These are phyloP conservation scores for Kwoniella heveanensis DNA, from an alignment of 768 basidiomycete species.

Conservation along the genomic window DNA sequence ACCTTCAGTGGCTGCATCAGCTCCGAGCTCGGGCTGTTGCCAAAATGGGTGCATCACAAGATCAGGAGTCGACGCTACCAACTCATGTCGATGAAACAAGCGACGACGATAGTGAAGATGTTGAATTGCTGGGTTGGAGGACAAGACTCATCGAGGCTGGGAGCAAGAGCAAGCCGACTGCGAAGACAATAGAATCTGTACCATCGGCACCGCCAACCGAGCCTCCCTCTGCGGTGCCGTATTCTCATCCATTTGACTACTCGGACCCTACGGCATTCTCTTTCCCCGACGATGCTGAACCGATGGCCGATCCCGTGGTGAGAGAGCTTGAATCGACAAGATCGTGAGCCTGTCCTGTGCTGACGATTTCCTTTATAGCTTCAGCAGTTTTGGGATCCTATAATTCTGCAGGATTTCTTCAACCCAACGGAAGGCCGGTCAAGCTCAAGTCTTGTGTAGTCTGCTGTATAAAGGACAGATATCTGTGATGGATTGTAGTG, in stretches of 20 bases:
- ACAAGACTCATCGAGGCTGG: not conserved
- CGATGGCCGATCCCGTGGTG: too few species aligned
- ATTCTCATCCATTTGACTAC: too few species aligned
- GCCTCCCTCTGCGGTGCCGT: too few species aligned
- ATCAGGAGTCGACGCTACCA: not conserved
- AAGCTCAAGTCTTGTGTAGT: too few species aligned
- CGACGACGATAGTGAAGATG: too few species aligned
- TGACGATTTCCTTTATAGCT: not conserved
- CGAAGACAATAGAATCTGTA: not conserved
- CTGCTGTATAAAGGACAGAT: too few species aligned
- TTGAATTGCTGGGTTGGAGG: not conserved
- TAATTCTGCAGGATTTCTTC: conserved; percentile 3
- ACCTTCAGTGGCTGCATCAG: conserved; percentile 2
- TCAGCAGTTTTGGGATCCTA: not conserved
- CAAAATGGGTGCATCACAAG: not conserved
- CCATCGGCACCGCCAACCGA: not conserved
- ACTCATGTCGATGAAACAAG: too few species aligned
- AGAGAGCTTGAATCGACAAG: too few species aligned
- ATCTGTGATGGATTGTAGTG: too few species aligned
- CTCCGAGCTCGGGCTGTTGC: not conserved
- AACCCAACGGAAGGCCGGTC: not conserved
- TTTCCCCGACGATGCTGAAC: too few species aligned
- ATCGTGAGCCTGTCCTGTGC: too few species aligned
- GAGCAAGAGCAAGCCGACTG: conserved; percentile 1
- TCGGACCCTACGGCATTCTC: too few species aligned